Evolutionary conservation across 352 stramenopile genomes (phyloP), one percentile per base, ranked within the genome.

Genomic region (Plasmopara halstedii): DNA sequence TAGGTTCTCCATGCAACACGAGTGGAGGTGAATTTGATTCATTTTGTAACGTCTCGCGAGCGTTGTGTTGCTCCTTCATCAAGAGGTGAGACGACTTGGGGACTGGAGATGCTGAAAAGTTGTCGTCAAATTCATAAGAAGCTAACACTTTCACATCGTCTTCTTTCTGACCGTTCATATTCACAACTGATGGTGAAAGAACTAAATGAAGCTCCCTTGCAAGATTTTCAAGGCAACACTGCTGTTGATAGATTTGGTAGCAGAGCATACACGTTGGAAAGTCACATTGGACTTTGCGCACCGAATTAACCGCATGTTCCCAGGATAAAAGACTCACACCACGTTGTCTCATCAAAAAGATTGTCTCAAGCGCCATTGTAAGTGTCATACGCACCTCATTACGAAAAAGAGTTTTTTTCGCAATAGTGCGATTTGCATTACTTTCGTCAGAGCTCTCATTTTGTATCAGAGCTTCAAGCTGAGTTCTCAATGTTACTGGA

Each of bases 211-310:
- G 44, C 40, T 87, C 74, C 15, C 50, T 45, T 0, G 77, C 60
- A 11, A 85, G 62, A 7, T 67, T 29, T 21, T 67, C 53, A 3
- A 88, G 55, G 38, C 59, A 55, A 13, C 75, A 46, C 31, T 92
- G 77, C 31, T 83, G 68, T 42, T 89, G 83, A 61, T 82, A 88
- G 17, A 92, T 66, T 15, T 56, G 51, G 32, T 92, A 92, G 55
- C 80, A 92, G 2, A 92, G 41, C 43, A 73, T 73, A 31, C 80
- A 92, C 0, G 83, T 75, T 0, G 60, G 62, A 33, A 87, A 87
- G 38, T 88, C 71, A 2, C 52, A 69, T 5, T 62, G 61, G 0
- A 64, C 58, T 6, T 76, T 79, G 0, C 53, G 48, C 0, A 80
- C 54, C 2, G 56, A 46, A n/a, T 64, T 59, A 3, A 83, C 57